phyloP scores from a whole-genome alignment of 768 basidiomycete species.

The Suillus paluster region DNA sequence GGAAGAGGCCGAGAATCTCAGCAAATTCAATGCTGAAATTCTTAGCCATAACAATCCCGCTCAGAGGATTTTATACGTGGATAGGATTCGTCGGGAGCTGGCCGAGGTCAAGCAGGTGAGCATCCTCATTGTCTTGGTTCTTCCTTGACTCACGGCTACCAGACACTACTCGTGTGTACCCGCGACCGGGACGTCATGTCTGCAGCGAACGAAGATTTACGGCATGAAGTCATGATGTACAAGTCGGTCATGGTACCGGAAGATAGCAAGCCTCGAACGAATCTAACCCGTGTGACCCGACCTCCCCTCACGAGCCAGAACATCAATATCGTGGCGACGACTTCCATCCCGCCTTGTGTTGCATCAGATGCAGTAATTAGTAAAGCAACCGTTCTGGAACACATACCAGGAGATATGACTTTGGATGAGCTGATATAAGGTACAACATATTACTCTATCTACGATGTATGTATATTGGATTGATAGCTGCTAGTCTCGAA shows the following conservation, averaged over 20 bases:
- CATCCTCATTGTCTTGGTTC: slow-evolving; percentile 3
- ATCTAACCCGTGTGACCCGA: slow-evolving; percentile 50
- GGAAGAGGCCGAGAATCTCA: slow-evolving; percentile 75
- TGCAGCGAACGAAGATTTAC: slow-evolving; percentile 49
- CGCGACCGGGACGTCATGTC: slow-evolving; percentile 54
- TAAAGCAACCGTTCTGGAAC: slow-evolving; percentile 32
- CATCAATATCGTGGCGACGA: slow-evolving; percentile 30
- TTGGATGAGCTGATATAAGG: slow-evolving; percentile 48
- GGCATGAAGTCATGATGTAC: slow-evolving; percentile 61
- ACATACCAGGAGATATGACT: slow-evolving; percentile 53
- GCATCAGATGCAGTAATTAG: slow-evolving; percentile 8
- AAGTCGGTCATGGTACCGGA: slow-evolving; percentile 57
- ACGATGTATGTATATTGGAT: slow-evolving; percentile 10
- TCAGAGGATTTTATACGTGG: slow-evolving; percentile 87
- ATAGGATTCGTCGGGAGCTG: slow-evolving; percentile 78
- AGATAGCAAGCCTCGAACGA: slow-evolving; percentile 60
- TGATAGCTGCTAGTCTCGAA: not conserved
- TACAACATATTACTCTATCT: slow-evolving; percentile 18
- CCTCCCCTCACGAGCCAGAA: slow-evolving; percentile 51
- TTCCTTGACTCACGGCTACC: slow-evolving; percentile 11
- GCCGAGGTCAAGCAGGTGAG: slow-evolving; percentile 81
- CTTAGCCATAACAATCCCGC: slow-evolving; percentile 83
- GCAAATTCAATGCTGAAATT: slow-evolving; percentile 85
- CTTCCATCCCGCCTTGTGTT: slow-evolving; percentile 6
- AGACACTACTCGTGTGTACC: slow-evolving; percentile 54